These are phyloP conservation scores for Zalaria obscura DNA, from an alignment of 2,329 filamentous ascomycete genomes.

Conservation along the genomic window DNA sequence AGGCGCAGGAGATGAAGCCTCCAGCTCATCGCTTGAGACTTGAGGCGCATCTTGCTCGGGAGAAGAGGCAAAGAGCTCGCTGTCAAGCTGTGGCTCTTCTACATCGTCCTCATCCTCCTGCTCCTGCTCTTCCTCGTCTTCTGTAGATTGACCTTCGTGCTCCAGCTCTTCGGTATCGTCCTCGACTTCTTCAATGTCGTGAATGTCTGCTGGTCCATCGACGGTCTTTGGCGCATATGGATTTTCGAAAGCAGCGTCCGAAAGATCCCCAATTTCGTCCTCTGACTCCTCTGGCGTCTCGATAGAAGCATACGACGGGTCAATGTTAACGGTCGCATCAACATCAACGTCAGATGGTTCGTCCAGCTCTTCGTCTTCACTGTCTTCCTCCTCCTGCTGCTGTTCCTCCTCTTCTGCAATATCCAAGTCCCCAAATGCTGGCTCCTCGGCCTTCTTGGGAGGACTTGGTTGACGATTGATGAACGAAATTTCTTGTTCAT, in stretches of 20 bases:
- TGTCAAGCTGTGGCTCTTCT: slow-evolving; percentile 3
- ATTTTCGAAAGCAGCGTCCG: too few species aligned
- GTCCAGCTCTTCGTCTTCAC: slow-evolving; percentile 3
- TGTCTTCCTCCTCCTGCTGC: slow-evolving; percentile 1
- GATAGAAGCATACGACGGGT: slow-evolving; percentile 5
- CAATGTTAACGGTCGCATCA: slow-evolving; percentile 5
- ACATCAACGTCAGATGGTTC: slow-evolving; percentile 10
- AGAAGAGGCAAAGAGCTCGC: slow-evolving; percentile 3
- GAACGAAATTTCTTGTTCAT: slow-evolving; percentile 11
- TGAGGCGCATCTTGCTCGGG: slow-evolving; percentile 1
- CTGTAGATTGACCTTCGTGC: background rate
- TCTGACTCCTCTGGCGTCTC: slow-evolving; percentile 10
- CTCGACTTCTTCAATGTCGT: slow-evolving; percentile 1
- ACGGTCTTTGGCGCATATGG: slow-evolving; percentile 4
- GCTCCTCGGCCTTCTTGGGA: slow-evolving; percentile 14
- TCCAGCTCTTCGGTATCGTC: slow-evolving; percentile 3
- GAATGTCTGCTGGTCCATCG: slow-evolving; percentile 17
- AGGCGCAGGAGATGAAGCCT: slow-evolving; percentile 3
- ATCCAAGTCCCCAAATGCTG: slow-evolving; percentile 7
- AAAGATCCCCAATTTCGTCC: slow-evolving; percentile 16
- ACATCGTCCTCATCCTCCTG: slow-evolving; percentile 4
- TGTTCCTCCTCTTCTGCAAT: slow-evolving; percentile 4
- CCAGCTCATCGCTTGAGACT: background rate
- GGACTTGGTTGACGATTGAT: too few species aligned
- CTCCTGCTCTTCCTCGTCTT: slow-evolving; percentile 4